Percentiles rank a stretch among this genome's conserved stretches.
Evolutionary conservation across 345 rosid species (phyloP).

Genomic region (Eucalyptus curtisii): DNA sequence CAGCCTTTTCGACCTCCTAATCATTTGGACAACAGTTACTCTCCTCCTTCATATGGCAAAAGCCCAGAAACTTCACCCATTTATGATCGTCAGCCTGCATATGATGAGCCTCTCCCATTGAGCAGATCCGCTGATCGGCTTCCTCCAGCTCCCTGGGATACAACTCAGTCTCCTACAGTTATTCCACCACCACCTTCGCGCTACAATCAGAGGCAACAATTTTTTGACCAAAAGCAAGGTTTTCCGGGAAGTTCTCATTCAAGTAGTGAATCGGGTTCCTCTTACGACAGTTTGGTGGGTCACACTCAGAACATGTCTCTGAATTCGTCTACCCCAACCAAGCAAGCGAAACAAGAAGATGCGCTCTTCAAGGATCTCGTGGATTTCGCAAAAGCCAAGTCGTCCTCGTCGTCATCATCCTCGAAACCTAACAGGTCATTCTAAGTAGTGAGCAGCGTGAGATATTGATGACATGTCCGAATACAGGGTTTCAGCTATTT

Average conservation of each 20-base stretch:
- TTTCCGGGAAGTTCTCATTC: conserved; percentile 11
- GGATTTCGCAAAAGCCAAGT: conserved; percentile 89
- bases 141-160: conserved; percentile 79
- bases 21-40: conserved; percentile 15
- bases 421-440: conserved; percentile 54
- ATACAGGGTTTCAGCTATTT: background rate
- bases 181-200: conserved; percentile 73
- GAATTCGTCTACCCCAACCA: conserved; percentile 29
- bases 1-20: conserved; percentile 17
- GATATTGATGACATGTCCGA: background rate
- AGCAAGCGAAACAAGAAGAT: conserved; percentile 77
- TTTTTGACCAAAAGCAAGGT: conserved; percentile 31
- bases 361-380: conserved; percentile 91
- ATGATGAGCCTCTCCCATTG: conserved; percentile 47
- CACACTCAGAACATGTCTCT: conserved; percentile 70
- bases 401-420: conserved; percentile 33
- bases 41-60: conserved; percentile 13
- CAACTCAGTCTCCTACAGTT: conserved; percentile 6
- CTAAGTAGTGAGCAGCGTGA: conserved; percentile 5
- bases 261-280: conserved; percentile 48
- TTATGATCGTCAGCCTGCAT: conserved; percentile 28
- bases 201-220: conserved; percentile 67
- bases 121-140: conserved; percentile 42
- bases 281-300: conserved; percentile 55
- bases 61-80: conserved; percentile 15